These are phyloP conservation scores for Chalciporus sphaerocephalus DNA, from an alignment of 768 basidiomycete species.

Conservation along the genomic window DNA sequence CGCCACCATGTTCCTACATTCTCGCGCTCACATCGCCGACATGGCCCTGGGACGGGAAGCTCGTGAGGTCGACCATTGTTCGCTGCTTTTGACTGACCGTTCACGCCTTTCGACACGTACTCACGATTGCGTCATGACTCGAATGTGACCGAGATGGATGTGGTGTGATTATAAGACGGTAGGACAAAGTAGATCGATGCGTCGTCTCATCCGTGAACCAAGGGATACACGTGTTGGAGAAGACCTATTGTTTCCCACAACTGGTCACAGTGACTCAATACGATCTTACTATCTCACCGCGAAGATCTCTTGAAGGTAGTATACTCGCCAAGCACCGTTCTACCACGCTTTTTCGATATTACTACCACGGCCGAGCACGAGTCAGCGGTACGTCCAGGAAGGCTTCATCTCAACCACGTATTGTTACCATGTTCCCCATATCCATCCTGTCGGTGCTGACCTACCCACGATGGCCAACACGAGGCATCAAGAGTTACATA, in stretches of 20 bases:
- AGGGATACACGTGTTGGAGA: background rate
- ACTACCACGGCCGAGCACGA: slow-evolving; percentile 2
- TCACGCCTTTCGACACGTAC: background rate
- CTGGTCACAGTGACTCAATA: background rate
- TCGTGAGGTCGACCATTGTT: slow-evolving; percentile 4
- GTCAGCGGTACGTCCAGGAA: slow-evolving; percentile 14
- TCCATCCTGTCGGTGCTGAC: slow-evolving; percentile 11
- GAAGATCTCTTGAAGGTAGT: background rate
- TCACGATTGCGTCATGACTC: background rate
- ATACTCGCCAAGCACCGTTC: background rate
- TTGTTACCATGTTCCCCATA: background rate
- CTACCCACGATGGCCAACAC: slow-evolving; percentile 17
- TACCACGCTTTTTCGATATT: slow-evolving; percentile 4
- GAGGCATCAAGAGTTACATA: slow-evolving; percentile 11
- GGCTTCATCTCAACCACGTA: slow-evolving; percentile 10
- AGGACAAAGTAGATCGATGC: background rate
- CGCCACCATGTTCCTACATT: background rate
- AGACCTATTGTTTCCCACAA: background rate
- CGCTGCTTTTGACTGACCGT: slow-evolving; percentile 6
- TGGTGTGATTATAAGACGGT: slow-evolving; percentile 8
- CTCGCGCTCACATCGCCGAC: background rate
- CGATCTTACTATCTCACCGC: background rate
- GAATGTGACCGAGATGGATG: slow-evolving; percentile 1
- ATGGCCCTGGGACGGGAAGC: background rate
- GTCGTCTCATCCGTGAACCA: background rate